These are phyloP conservation scores for Syncephalastrum sp. DNA, from an alignment of 371 early-diverging fungal genomes.

Conservation along the genomic window DNA sequence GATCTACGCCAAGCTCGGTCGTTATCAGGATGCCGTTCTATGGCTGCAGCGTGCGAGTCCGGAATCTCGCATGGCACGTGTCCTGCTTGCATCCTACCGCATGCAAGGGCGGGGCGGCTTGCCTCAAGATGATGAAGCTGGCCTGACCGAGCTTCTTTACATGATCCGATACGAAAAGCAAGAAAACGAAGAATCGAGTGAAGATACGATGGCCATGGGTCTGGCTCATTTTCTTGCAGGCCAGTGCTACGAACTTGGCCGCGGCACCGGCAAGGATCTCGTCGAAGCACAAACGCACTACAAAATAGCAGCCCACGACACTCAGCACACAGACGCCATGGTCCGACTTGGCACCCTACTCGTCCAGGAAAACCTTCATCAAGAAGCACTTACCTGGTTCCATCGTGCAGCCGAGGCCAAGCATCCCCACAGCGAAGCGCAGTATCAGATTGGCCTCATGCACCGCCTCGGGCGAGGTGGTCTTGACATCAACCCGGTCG, in stretches of 20 bases:
- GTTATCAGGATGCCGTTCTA: constrained; percentile 14
- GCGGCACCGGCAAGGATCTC: constrained; percentile 24
- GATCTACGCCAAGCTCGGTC: constrained; percentile 10
- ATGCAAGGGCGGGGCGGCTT: constrained; percentile 17
- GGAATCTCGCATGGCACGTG: constrained; percentile 9
- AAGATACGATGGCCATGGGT: constrained; percentile 6
- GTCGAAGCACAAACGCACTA: constrained; percentile 6
- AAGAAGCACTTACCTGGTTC: constrained; percentile 29
- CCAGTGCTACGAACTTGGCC: constrained; percentile 21
- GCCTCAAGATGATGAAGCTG: constrained; percentile 15
- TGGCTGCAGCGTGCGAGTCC: constrained; percentile 14
- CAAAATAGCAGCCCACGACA: not conserved
- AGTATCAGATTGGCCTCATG: constrained; percentile 28
- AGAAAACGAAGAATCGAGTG: not conserved
- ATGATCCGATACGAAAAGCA: constrained; percentile 4
- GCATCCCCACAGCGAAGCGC: constrained; percentile 25
- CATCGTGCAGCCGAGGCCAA: constrained; percentile 25
- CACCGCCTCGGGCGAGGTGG: constrained; percentile 27
- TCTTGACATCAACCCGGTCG: constrained; percentile 23
- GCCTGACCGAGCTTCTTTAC: constrained; percentile 1
- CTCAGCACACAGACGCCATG: constrained; percentile 15
- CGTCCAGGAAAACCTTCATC: not conserved
- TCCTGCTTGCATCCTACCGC: constrained; percentile 18
- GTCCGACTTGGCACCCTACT: constrained; percentile 12
- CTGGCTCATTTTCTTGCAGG: constrained; percentile 17